Evolutionary conservation across 345 rosid genomes (phyloP), one percentile per base, ranked within the genome.

Genomic region (Geranium brycei): DNA sequence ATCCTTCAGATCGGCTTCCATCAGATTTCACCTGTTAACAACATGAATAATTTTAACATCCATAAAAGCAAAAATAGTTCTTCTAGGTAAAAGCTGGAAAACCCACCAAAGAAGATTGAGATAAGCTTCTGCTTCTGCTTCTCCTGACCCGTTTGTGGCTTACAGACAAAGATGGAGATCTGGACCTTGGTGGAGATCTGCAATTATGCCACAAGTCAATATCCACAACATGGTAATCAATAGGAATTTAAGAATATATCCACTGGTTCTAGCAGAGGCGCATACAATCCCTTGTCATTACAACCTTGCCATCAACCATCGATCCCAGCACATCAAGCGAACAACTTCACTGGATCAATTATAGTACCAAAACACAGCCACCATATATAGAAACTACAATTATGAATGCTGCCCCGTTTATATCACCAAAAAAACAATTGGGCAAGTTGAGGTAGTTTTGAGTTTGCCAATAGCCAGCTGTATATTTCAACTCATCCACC

Each of bases 151-250:
- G 57, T 70, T 75, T 78, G 64, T 71, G 63, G 18, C 47, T 88
- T 83, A 85, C 95, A 2, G 88, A 76, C 60, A 83, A 68, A 47
- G 69, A 55, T 67, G 91, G 89, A 63, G 95, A 82, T 55, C 73
- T 66, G 41, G 93, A 88, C 51, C 85, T 80, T 41, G 86, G 81
- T 3, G 5, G 65, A 8, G 91, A 86, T 71, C 95, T 86, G 88
- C 85, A 83, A 83, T 75, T 73, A 70, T 23, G 71, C 64, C 69
- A 70, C 75, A 35, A 67, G 10, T 35, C 10, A 35, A 35, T 35
- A 35, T 7, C 38, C 41, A 62, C 31, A 63, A 62, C 31, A 63
- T 16, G 63, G 61, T 66, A 71, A 72, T 47, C 69, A 61, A 69
- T 51, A 69, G 62, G 62, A 70, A 71, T 62, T 67, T 63, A 60